Conservation (phyloP, 768 basidiomycete genomes). For the Crepidotus variabilis region DNA sequence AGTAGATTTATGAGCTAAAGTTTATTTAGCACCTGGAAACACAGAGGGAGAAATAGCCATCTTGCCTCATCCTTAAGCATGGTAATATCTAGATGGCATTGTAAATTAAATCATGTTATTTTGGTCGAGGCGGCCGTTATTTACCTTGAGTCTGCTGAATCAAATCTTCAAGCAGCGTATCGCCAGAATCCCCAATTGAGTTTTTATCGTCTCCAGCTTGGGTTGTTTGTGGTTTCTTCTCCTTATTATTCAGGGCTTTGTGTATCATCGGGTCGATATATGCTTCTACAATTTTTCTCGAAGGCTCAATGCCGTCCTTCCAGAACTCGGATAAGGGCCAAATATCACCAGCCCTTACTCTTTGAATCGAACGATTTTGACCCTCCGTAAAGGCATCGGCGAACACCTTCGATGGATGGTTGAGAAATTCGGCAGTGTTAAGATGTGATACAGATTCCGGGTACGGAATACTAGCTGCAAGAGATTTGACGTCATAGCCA, state of each 20-base stretch:
- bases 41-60: conserved; percentile 3
- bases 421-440: conserved; percentile 15
- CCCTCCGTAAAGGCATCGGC: conserved; percentile 45
- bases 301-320: conserved; percentile 38
- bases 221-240: too few relatives aligned
- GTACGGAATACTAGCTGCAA: conserved; percentile 48
- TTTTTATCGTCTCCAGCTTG: too few relatives aligned
- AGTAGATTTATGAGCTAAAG: conserved; percentile 32
- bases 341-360: conserved; percentile 41
- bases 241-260: too few relatives aligned
- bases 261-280: conserved; percentile 26
- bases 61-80: conserved; percentile 44
- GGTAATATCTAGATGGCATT: conserved; percentile 12
- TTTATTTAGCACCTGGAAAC: conserved; percentile 12
- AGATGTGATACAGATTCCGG: conserved; percentile 36
- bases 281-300: conserved; percentile 50
- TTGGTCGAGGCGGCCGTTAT: conserved; percentile 9
- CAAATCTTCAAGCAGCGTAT: conserved; percentile 54
- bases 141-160: conserved; percentile 44
- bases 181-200: conserved; percentile 10
- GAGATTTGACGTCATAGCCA: conserved; percentile 51
- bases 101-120: too few relatives aligned
- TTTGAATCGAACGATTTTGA: conserved; percentile 36
- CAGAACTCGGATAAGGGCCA: conserved; percentile 55
- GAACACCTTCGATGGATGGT: conserved; percentile 38